Evolutionary conservation across 805 yeast genomes (phyloP), one percentile per base, ranked within the genome.

Genomic region (Vanderwaltozyma polyspora): DNA sequence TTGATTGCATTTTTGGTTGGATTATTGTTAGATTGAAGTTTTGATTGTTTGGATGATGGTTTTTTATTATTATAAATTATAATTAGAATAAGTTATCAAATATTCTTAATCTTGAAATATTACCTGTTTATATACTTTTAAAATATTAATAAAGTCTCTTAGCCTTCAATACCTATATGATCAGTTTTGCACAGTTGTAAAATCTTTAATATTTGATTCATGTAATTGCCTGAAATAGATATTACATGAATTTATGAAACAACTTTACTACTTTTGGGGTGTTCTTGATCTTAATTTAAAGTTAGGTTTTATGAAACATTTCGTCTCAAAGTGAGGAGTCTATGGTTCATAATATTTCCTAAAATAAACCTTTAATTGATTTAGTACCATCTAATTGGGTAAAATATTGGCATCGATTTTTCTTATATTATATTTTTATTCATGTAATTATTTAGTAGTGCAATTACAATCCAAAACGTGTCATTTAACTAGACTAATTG

Each of bases 1-100:
- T 39, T 43, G 55, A 51, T 44, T 48, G 51, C 55, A 49, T 49
- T 40, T 21, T 38, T 37, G n/a, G n/a, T n/a, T n/a, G n/a, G n/a
- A n/a, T n/a, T n/a, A n/a, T n/a, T 29, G 3, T 34, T 19, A 16
- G 15, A 10, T 26, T 19, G 27, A 35, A 29, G 35, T 31, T 27
- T 31, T 12, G 14, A 19, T 26, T 25, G 16, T 25, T 28, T 36
- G 31, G 5, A 29, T 30, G 36, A 28, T 32, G 36, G 16, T 36
- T 25, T 32, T 33, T 16, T 34, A 14, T 19, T 18, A 5, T 13
- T 21, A 16, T 6, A 23, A 14, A 23, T 6, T 21, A 8, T 18
- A 14, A 28, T 23, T 28, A 16, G 19, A 15, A 8, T 23, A 6
- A 28, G 13, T n/a, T n/a, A 5, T 7, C 9, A 17, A 19, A 21